Evolutionary conservation across 768 basidiomycete genomes (phyloP).

Genomic region (Pleurotus tuoliensis): DNA sequence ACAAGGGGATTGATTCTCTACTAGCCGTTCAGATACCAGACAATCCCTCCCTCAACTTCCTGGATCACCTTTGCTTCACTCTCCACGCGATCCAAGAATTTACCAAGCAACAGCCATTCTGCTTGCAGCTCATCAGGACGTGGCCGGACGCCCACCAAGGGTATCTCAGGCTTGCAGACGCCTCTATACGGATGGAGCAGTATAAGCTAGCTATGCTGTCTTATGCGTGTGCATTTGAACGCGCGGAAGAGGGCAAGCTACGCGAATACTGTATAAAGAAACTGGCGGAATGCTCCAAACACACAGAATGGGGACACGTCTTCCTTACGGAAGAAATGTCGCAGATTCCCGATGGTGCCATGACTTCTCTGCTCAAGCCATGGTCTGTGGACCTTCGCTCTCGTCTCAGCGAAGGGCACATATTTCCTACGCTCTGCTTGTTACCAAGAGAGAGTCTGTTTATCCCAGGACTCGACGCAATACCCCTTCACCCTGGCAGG

Average conservation of each 20-base stretch:
- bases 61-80: constrained; percentile 47
- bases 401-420: constrained; percentile 25
- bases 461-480: constrained; percentile 23
- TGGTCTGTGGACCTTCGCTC: constrained; percentile 37
- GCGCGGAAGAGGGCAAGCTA: constrained; percentile 31
- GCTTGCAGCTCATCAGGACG: constrained; percentile 25
- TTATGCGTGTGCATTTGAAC: constrained; percentile 44
- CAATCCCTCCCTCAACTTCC: constrained; percentile 25
- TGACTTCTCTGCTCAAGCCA: constrained; percentile 28
- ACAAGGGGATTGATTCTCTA: constrained; percentile 45
- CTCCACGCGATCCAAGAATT: constrained; percentile 34
- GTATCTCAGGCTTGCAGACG: constrained; percentile 48
- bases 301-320: constrained; percentile 51
- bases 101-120: constrained; percentile 28
- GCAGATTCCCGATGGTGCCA: constrained; percentile 21
- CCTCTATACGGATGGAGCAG: constrained; percentile 26
- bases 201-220: constrained; percentile 54
- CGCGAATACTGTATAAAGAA: constrained; percentile 41
- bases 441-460: constrained; percentile 36
- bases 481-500: constrained; percentile 18
- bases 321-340: constrained; percentile 37
- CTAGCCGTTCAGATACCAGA: constrained; percentile 30
- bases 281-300: constrained; percentile 37
- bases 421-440: constrained; percentile 35
- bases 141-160: constrained; percentile 37